Percentiles rank a stretch among this genome's conserved stretches.
Conservation (phyloP, 176 grass and related monocot genomes). For the Oryza coarctata region DNA sequence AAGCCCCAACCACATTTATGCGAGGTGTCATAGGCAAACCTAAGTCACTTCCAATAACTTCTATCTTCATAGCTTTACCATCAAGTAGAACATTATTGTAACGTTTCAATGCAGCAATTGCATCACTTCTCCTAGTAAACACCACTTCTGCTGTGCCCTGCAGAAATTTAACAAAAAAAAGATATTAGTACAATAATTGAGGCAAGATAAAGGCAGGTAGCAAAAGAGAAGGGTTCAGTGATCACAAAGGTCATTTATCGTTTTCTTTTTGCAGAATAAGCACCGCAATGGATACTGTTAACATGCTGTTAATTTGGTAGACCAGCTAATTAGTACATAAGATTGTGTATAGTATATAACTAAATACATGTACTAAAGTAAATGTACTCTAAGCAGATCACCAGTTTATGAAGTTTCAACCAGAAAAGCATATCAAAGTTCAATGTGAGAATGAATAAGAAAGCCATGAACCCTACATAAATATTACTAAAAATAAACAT, state of each 20-base stretch:
- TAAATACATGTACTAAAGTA: neutral
- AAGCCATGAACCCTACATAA: neutral
- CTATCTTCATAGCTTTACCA: constrained; percentile 87
- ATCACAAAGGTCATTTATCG: neutral
- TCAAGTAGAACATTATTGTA: constrained; percentile 81
- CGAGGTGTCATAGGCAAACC: constrained; percentile 62
- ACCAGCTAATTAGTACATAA: neutral
- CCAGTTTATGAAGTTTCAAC: neutral
- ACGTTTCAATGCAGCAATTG: constrained; percentile 72
- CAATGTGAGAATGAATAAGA: neutral
- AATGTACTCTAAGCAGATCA: neutral
- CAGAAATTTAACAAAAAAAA: constrained; percentile 21
- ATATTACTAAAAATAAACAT: neutral
- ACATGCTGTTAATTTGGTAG: neutral
- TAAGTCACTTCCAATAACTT: constrained; percentile 76
- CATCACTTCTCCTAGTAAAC: constrained; percentile 80
- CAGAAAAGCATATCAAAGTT: neutral
- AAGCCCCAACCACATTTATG: constrained; percentile 69
- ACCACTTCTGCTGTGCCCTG: constrained; percentile 90
- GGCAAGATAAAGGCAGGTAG: neutral
- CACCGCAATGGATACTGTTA: neutral
- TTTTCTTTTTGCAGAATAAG: neutral
- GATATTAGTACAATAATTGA: constrained; percentile 6
- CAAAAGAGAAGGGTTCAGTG: neutral
- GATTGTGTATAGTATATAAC: neutral